Conservation (phyloP, 805 yeast species). For the Metschnikowia drakensbergensis region DNA sequence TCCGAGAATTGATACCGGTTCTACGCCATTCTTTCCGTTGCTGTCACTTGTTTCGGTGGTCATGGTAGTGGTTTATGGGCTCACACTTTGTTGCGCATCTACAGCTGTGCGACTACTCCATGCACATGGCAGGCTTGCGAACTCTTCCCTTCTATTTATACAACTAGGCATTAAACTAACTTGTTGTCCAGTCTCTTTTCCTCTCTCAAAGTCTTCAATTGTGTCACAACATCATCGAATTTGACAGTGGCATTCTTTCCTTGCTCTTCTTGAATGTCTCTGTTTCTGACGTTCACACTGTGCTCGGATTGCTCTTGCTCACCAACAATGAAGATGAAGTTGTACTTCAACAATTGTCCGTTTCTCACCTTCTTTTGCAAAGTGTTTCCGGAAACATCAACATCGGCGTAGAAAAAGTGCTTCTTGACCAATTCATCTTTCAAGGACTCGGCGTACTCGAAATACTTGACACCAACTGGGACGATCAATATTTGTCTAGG, state of each 20-base stretch:
- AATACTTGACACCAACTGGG: constrained; percentile 93
- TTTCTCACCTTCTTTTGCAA: constrained; percentile 96
- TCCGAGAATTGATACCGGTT: constrained; percentile 13
- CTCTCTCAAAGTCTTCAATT: constrained; percentile 63
- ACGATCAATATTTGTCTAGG: constrained; percentile 96
- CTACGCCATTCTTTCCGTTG: background rate
- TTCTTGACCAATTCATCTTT: constrained; percentile 58
- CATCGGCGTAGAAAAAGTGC: constrained; percentile 87
- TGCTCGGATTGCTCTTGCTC: constrained; percentile 79
- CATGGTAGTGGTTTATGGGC: background rate
- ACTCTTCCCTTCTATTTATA: background rate
- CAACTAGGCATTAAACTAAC: constrained; percentile 13
- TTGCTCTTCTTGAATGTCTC: constrained; percentile 91
- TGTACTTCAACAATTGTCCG: constrained; percentile 91
- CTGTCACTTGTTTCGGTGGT: background rate
- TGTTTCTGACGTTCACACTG: constrained; percentile 92
- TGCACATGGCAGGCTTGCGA: background rate
- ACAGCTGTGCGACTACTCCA: background rate
- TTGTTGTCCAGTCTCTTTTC: constrained; percentile 72
- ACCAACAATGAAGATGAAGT: constrained; percentile 95
- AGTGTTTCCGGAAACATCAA: constrained; percentile 91
- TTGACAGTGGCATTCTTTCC: constrained; percentile 83
- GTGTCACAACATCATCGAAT: constrained; percentile 66
- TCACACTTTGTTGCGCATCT: background rate
- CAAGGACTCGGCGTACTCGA: constrained; percentile 83